A percentile compares a stretch with the other conserved stretches of the same genome.
Evolutionary conservation across 805 yeast species (phyloP).

Genomic region (Ogataea zsoltii): DNA sequence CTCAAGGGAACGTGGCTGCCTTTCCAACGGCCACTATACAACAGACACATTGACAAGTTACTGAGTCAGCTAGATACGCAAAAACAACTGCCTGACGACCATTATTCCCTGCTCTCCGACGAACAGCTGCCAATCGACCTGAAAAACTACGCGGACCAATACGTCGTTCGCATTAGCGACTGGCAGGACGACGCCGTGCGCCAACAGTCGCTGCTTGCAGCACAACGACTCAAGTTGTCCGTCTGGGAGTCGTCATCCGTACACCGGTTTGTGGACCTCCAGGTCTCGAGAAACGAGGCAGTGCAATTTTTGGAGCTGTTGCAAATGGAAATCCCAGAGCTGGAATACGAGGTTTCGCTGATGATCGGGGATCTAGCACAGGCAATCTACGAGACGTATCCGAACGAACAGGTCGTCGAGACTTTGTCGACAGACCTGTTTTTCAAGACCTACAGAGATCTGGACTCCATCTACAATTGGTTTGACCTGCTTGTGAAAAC

Average conservation of each 20-base stretch:
- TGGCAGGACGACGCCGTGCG: constrained; percentile 28
- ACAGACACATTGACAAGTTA: not conserved
- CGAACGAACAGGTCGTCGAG: constrained; percentile 26
- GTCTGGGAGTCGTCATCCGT: constrained; percentile 51
- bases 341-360: constrained; percentile 35
- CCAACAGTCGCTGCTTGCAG: constrained; percentile 23
- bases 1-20: not conserved
- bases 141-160: constrained; percentile 40
- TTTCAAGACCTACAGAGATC: constrained; percentile 67
- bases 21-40: not conserved
- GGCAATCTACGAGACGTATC: constrained; percentile 55
- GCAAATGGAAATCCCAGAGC: constrained; percentile 4
- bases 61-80: not conserved
- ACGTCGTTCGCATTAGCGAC: constrained; percentile 44
- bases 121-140: constrained; percentile 42
- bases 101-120: constrained; percentile 33
- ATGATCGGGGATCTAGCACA: constrained; percentile 60
- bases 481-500: constrained; percentile 57
- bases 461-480: constrained; percentile 74
- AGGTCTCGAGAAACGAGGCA: constrained; percentile 27
- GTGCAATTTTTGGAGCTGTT: constrained; percentile 20
- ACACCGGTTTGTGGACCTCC: constrained; percentile 50
- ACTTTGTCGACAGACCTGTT: constrained; percentile 48
- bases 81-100: constrained; percentile 17
- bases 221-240: constrained; percentile 27